Conservation (phyloP, 805 yeast genomes). For the Lipomyces yamadae region DNA sequence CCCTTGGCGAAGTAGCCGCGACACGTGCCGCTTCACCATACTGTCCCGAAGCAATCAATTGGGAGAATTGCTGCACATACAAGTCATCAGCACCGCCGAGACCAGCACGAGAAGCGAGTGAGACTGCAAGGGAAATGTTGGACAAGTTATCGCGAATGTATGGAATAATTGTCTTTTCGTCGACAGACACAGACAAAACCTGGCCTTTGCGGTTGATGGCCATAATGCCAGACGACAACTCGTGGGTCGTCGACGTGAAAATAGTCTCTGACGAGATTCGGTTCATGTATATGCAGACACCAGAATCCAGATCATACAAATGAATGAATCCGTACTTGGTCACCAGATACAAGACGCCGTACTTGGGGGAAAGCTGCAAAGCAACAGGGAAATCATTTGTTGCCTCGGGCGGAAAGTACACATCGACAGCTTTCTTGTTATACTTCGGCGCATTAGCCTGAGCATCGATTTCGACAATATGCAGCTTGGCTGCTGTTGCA, state of each 20-base stretch:
- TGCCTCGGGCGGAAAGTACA: slow-evolving; percentile 97
- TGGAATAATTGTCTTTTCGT: slow-evolving; percentile 83
- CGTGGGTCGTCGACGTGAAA: slow-evolving; percentile 80
- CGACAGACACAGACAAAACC: slow-evolving; percentile 87
- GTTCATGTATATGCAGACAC: slow-evolving; percentile 90
- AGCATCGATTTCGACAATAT: slow-evolving; percentile 95
- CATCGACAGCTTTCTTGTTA: slow-evolving; percentile 86
- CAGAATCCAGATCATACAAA: slow-evolving; percentile 90
- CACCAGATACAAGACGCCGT: slow-evolving; percentile 84
- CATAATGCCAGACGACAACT: slow-evolving; percentile 78
- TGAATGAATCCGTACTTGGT: slow-evolving; percentile 98
- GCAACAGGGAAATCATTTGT: slow-evolving; percentile 95
- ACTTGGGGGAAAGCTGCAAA: slow-evolving; percentile 80
- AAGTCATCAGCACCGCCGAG: slow-evolving; percentile 96
- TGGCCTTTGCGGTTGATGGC: slow-evolving; percentile 96
- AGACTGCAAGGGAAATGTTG: slow-evolving; percentile 82
- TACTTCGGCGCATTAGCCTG: slow-evolving; percentile 80
- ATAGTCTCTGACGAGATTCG: slow-evolving; percentile 95
- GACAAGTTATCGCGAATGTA: slow-evolving; percentile 85
- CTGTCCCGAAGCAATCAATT: slow-evolving; percentile 79
- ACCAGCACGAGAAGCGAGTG: slow-evolving; percentile 93
- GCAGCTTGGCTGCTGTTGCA: slow-evolving; percentile 82
- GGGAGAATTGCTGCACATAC: slow-evolving; percentile 89
- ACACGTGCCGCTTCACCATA: slow-evolving; percentile 92
- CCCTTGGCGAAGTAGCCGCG: slow-evolving; percentile 91